Conservation (phyloP, 306 rosid species). For the Sophora flavescens region DNA sequence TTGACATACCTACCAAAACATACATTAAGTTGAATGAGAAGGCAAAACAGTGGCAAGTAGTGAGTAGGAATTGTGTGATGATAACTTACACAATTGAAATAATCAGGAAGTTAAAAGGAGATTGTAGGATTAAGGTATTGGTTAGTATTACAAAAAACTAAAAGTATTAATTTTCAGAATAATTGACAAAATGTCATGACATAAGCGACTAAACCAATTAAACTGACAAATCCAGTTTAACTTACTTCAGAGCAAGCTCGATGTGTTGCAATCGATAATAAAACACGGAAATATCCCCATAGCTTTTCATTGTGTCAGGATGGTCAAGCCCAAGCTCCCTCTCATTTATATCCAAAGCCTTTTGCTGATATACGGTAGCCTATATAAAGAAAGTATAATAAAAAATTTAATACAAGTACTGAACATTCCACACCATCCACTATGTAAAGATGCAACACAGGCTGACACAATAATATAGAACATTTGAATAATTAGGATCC, state of each 20-base stretch:
- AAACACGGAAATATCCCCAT: conserved; percentile 97
- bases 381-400: conserved; percentile 41
- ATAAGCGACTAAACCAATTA: conserved; percentile 38
- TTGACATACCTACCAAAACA: conserved; percentile 77
- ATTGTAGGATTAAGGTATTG: neutral
- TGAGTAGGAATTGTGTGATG: neutral
- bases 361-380: conserved; percentile 98
- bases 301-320: conserved; percentile 99
- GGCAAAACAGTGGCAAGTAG: conserved; percentile 5
- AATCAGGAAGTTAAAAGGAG: neutral
- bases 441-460: conserved; percentile 11
- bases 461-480: neutral
- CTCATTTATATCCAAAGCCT: conserved; percentile 93
- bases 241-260: conserved; percentile 96
- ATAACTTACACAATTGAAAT: conserved; percentile 3
- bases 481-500: conserved; percentile 13
- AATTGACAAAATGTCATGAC: conserved; percentile 27
- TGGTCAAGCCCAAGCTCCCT: conserved; percentile 98
- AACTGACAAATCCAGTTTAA: conserved; percentile 17
- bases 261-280: conserved; percentile 95
- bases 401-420: conserved; percentile 1
- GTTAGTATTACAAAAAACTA: neutral
- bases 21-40: conserved; percentile 43
- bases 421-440: conserved; percentile 1
- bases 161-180: conserved; percentile 40